Evolutionary conservation across 1,284 basidiomycete species (phyloP).

Genomic region (Tilletia setariae): DNA sequence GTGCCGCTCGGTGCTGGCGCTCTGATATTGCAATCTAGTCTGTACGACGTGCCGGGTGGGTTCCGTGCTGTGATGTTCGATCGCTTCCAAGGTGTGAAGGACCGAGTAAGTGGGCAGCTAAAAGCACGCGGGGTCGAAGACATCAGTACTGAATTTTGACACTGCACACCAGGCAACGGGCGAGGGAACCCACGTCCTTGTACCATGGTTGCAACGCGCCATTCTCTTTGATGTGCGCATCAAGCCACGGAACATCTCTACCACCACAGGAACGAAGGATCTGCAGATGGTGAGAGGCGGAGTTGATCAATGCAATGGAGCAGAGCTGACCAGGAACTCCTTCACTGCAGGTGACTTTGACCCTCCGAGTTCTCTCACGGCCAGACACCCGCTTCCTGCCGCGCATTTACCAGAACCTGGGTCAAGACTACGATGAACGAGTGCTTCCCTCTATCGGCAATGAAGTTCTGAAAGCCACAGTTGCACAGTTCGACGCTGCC

Average conservation of each 20-base stretch:
- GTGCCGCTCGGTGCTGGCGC: constrained; percentile 53
- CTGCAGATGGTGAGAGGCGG: constrained; percentile 71
- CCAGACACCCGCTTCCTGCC: constrained; percentile 84
- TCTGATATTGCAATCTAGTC: constrained; percentile 53
- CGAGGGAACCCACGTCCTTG: constrained; percentile 92
- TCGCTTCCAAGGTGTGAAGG: constrained; percentile 80
- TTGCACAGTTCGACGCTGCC: constrained; percentile 97
- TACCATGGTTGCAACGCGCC: constrained; percentile 84
- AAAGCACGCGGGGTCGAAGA: no score
- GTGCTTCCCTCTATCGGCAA: constrained; percentile 75
- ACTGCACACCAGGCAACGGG: constrained; percentile 24
- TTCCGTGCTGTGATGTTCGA: constrained; percentile 98
- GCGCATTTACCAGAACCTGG: constrained; percentile 91
- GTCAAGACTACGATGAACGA: constrained; percentile 94
- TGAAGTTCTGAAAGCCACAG: constrained; percentile 90
- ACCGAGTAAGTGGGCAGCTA: constrained; percentile 19
- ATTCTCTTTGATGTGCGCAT: constrained; percentile 97
- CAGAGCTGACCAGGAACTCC: neutral
- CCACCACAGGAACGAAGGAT: constrained; percentile 90
- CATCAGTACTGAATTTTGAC: neutral
- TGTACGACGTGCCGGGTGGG: constrained; percentile 60
- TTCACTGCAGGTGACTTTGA: constrained; percentile 64
- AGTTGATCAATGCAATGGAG: neutral
- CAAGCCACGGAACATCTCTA: constrained; percentile 95
- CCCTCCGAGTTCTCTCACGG: constrained; percentile 88